Evolutionary conservation across 75 land plant genomes (phyloP).

Genomic region (Cryptomeria japonica): DNA sequence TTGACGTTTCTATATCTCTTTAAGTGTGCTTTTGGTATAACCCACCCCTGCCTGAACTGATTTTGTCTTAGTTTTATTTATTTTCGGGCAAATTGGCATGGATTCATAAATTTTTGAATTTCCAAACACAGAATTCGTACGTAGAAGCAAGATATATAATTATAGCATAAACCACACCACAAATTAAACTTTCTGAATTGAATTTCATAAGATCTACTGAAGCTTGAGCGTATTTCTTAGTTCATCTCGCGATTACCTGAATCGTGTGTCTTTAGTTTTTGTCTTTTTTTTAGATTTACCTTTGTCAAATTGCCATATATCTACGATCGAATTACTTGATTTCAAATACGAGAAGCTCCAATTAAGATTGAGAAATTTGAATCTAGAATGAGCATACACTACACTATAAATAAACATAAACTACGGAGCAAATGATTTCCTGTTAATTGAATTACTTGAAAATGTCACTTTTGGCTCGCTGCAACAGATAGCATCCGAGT

Average conservation of each 20-base stretch:
- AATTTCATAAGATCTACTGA: too few relatives aligned
- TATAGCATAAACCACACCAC: too few relatives aligned
- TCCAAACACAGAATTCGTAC: too few relatives aligned
- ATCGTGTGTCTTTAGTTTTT: background rate
- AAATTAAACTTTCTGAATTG: too few relatives aligned
- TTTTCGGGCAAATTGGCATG: too few relatives aligned
- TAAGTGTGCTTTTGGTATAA: too few relatives aligned
- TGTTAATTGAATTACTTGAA: background rate
- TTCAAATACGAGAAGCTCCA: background rate
- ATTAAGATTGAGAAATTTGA: background rate
- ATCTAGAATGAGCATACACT: background rate
- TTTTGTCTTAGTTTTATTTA: too few relatives aligned
- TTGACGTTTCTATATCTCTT: too few relatives aligned
- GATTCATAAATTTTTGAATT: too few relatives aligned
- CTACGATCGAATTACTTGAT: background rate
- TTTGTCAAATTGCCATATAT: background rate
- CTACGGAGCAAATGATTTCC: background rate
- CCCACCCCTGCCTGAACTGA: too few relatives aligned
- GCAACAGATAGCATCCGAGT: background rate
- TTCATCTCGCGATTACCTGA: background rate
- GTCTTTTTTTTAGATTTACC: background rate
- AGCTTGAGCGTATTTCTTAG: background rate
- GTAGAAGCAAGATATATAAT: too few relatives aligned
- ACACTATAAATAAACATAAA: background rate
- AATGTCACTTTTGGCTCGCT: background rate